Evolutionary conservation across 352 stramenopile genomes (phyloP).

Genomic region (Phytophthora citrophthora): DNA sequence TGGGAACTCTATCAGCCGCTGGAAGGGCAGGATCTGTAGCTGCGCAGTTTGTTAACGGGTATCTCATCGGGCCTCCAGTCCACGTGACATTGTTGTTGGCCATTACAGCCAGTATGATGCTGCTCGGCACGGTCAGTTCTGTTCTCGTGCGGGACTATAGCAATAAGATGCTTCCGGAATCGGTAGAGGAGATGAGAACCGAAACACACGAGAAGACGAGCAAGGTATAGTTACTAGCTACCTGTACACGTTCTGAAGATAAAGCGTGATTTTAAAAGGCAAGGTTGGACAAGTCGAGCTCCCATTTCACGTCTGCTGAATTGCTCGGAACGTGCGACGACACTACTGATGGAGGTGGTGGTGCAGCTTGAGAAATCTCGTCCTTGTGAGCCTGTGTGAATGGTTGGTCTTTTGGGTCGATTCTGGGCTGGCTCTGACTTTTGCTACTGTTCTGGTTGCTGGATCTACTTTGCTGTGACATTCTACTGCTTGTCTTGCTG

Average conservation of each 20-base stretch:
- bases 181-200: conserved; percentile 64
- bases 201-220: conserved; percentile 6
- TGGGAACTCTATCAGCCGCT: conserved; percentile 86
- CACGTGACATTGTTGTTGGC: conserved; percentile 79
- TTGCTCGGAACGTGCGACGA: conserved; percentile 9
- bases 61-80: conserved; percentile 73
- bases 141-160: conserved; percentile 64
- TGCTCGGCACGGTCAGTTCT: conserved; percentile 73
- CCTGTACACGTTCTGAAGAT: too few species aligned
- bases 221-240: conserved; percentile 6
- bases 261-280: background rate
- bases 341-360: background rate
- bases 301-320: conserved; percentile 42
- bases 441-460: conserved; percentile 9
- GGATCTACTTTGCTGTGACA: too few species aligned
- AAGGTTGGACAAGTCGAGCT: conserved; percentile 79
- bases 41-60: conserved; percentile 92
- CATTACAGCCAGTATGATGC: conserved; percentile 83
- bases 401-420: background rate
- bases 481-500: conserved; percentile 9
- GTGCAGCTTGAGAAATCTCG: background rate
- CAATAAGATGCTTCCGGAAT: conserved; percentile 59
- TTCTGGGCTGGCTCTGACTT: background rate
- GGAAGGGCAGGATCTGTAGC: conserved; percentile 89
- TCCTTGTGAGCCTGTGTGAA: background rate